These are phyloP conservation scores for Phaeomoniella chlamydospora DNA, from an alignment of 2,329 filamentous ascomycete species.

Conservation along the genomic window DNA sequence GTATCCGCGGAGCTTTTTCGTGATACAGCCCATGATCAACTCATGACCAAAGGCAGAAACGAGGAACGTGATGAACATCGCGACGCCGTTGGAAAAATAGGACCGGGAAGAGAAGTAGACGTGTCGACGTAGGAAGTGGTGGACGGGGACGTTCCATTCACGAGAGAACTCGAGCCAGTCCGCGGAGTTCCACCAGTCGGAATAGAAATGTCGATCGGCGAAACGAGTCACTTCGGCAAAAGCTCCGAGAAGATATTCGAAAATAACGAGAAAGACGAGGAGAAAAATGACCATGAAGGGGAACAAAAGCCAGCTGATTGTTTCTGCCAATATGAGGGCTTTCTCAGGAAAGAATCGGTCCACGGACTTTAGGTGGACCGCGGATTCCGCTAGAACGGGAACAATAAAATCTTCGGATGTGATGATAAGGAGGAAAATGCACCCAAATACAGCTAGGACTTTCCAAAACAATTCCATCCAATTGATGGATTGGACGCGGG, in stretches of 20 bases:
- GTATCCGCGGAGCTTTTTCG: conserved; percentile 88
- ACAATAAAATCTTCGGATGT: conserved; percentile 92
- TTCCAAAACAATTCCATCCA: conserved; percentile 77
- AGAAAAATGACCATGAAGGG: conserved; percentile 95
- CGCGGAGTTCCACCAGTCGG: conserved; percentile 52
- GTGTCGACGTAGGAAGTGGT: conserved; percentile 86
- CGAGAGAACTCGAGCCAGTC: conserved; percentile 74
- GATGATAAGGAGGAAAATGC: conserved; percentile 86
- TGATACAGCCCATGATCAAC: conserved; percentile 94
- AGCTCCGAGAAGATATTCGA: conserved; percentile 88
- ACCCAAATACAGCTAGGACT: conserved; percentile 79
- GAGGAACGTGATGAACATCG: conserved; percentile 82
- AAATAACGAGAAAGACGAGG: conserved; percentile 93
- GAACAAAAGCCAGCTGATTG: conserved; percentile 80
- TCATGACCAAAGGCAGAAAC: conserved; percentile 84
- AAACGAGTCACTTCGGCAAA: conserved; percentile 92
- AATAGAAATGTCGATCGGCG: conserved; percentile 87
- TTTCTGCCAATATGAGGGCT: conserved; percentile 70
- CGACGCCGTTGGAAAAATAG: conserved; percentile 59
- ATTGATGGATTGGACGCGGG: conserved; percentile 58
- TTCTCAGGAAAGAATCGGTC: conserved; percentile 43
- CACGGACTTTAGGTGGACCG: conserved; percentile 33
- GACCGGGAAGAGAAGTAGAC: conserved; percentile 76
- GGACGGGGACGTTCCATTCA: conserved; percentile 96
- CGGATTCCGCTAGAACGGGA: conserved; percentile 67